Base-by-base conservation (phyloP, 768 basidiomycete species). In the Tricholoma terreum region DNA sequence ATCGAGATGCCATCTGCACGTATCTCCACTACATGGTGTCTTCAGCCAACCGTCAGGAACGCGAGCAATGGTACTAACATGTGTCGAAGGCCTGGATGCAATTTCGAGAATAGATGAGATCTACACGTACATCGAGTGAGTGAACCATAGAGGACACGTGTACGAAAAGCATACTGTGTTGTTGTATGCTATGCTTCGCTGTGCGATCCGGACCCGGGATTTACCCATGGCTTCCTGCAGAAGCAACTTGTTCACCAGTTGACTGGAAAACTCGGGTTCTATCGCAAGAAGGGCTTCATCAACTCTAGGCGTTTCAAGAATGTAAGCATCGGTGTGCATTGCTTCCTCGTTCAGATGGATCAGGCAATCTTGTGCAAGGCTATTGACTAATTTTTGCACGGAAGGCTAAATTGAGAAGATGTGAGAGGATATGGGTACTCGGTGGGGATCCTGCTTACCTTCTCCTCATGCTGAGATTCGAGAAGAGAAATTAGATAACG, bases 381-480 rank as follows among this genome's bases (percentile, higher is more conserved):
- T 81, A 48, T 70, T 75, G 45, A 89, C 82, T 6, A 92, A 73
- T 66, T 88, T 86, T 70, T 92, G 89, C 36, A 92, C 80, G 3
- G 89, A 90, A 14, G 87, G 87, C 89, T 90, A 58, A 9, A 27
- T 27, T 17, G 36, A 46, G 30, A 43, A 53, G 19, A 43, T 24
- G 51, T 57, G 45, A 36, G 10, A 48, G 48, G 43, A 46, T 17
- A 19, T 38, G 5, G 27, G 35, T 38, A 34, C 11, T 22, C 17
- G 34, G 8, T 15, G n/a, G 21, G n/a, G 1, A 40, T 36, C 7
- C 19, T 56, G 31, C 54, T 40, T 55, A 87, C 91, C 81, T 94
- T 94, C 67, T 93, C 92, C 65, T 94, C 90, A 56, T 89, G 87
- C 65, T 92, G 90, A 59, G 87, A 89, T 61, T 86, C 84, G 10